Base-by-base conservation (phyloP, 352 stramenopile species). In the Globisporangium irregulare region DNA sequence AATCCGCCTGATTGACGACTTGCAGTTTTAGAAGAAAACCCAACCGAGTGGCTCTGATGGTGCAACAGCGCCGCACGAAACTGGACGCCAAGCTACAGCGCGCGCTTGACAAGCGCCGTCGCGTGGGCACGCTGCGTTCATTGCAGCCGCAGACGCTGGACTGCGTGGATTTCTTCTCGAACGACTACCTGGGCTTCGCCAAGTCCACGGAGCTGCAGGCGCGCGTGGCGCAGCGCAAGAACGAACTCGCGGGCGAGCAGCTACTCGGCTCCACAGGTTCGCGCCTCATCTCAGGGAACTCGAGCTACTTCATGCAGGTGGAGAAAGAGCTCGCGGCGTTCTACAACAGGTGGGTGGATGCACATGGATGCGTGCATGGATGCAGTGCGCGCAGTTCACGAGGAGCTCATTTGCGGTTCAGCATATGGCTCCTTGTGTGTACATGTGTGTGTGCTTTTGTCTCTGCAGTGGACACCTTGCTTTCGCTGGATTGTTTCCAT, bases 181-280 rank as follows among this genome's bases (percentile, higher is more conserved):
- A 99, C 72, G 97, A 99, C 68, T 99, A 99, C 71, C 79, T 99
- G 22, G 96, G 97, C 20, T 82, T 99, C 50, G 93, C 96, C 18
- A 86, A 90, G 14, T 90, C 73, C 57, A 46, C 61, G 20, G 53
- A 77, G 69, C 80, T 98, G 55, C 73, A 77, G 15, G 62, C 76
- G 59, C 83, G 77, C 51, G 80, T 92, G 43, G 67, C 79, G 34
- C 62, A 62, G 20, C 76, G 79, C 38, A 79, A 97, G 9, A 36
- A 80, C 48, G 68, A 70, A 34, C 62, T 87, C 43, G 15, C 70
- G 10, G 46, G 69, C 29, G 57, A 71, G 22, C 66, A 70, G 9
- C 62, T 76, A 63, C 55, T 83, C 22, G 74, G 71, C 3, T 73
- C 81, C 59, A 98, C 97, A 14, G 97, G 97, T 27, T 98, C 94